phyloP scores from a whole-genome alignment of 2,329 filamentous ascomycete species.

The Alternaria triticimaculans region DNA sequence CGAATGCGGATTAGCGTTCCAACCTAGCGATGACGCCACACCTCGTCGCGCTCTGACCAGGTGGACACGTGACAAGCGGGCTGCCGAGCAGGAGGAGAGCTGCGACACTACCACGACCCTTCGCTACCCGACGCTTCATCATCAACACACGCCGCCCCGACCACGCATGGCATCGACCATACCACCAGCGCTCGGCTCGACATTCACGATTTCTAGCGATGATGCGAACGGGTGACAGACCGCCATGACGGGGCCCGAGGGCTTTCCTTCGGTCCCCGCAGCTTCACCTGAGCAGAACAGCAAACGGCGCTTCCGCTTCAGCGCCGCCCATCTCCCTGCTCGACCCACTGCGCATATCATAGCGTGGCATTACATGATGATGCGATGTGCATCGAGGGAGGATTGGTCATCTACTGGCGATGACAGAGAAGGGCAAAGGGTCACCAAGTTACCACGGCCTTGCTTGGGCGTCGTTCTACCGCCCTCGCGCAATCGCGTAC shows the following conservation, averaged over 20 bases:
- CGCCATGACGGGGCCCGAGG: background rate
- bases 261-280: conserved; percentile 1
- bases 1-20: conserved; percentile 20
- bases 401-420: background rate
- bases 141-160: conserved; percentile 1
- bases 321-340: background rate
- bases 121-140: conserved; percentile 3
- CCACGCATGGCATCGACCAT: background rate
- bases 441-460: background rate
- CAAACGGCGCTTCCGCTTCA: background rate
- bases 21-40: conserved; percentile 11
- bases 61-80: conserved; percentile 8
- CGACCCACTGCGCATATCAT: background rate
- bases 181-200: background rate
- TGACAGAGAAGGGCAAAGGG: background rate
- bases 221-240: conserved; percentile 7
- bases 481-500: background rate
- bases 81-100: background rate
- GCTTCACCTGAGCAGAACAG: background rate
- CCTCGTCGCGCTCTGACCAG: background rate
- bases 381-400: background rate
- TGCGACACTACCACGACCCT: background rate
- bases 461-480: background rate
- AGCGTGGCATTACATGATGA: background rate
- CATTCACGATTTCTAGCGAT: background rate